Base-by-base conservation (phyloP, 2,329 filamentous ascomycete genomes). In the Colletotrichum orchidophilum region DNA sequence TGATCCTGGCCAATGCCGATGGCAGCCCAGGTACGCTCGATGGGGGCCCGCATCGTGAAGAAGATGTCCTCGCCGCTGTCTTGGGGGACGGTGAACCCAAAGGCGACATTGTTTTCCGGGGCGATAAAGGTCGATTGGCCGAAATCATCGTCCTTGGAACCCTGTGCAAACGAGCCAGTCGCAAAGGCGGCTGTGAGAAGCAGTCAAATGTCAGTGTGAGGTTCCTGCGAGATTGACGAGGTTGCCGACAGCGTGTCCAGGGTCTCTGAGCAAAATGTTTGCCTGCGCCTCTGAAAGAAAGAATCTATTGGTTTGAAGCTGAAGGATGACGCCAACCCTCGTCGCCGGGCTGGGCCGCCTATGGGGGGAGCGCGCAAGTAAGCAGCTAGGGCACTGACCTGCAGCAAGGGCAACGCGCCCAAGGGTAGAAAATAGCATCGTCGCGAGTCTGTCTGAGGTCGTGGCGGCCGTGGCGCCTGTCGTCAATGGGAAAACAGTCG, bases 1-100 rank as follows among this genome's bases (percentile, higher is more conserved):
- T 84, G 83, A 57, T 83, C 74, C 66, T 81, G 83, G 55, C 88
- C 89, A 46, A 90, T 82, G 42, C 89, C 89, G 52, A 91, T 78
- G 68, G 85, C 87, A 52, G 84, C 84, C 87, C 87, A 91, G 42
- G 85, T 83, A 46, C 83, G 79, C 11, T 77, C 76, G 46, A 77
- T 80, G 33, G 85, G 82, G 49, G 86, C 84, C 69, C 85, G 83
- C 18, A 91, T 74, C n/a, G 84, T 84, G 77, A 90, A 88, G 79
- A 84, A 90, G 49, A 90, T 76, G 74, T 89, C 83, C 54, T 82
- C 81, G 66, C 81, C 83, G 29, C 79, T 74, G 66, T 85, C 79
- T n/a, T 83, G 77, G 50, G 87, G 83, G 26, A 87, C 83, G 64
- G 86, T 85, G 67, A 87, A 80, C 61, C 83, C 84, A 75, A 90